Base-by-base conservation (phyloP, 2,329 filamentous ascomycete genomes). In the Verticillium nubilum region DNA sequence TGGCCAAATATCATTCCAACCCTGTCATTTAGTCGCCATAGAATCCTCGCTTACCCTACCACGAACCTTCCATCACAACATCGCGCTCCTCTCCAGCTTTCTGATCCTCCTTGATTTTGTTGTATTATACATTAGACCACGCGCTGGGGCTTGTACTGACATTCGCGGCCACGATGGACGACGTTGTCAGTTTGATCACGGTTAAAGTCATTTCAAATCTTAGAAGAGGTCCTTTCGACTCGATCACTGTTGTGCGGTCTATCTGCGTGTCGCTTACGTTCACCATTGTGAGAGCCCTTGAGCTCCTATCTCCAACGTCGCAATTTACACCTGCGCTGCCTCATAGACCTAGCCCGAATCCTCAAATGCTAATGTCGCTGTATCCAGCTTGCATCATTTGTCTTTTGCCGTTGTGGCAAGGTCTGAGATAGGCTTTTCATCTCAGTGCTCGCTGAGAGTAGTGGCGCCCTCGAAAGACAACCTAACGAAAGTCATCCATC, bases 391-490 rank as follows among this genome's bases (percentile, higher is more conserved):
- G 81, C 0, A 85, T 93, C 2, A 73, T 93, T n/a, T n/a, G 0
- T 86, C 86, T 0, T 76, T 82, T 19, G 80, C 77, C 2, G 94
- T 94, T 90, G 83, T 89, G 0, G 85, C 90, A 0, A 80, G 90
- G n/a, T 90, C 90, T 0, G 90, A 95, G 69, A 91, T 94, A 33
- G 89, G 90, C 0, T 92, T 92, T 71, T 94, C 52, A 91, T 95
- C 62, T 86, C 87, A 1, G 85, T 87, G 0, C 71, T 92, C 0
- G 88, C 88, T 0, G 80, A 90, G 66, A 79, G 75, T 53, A 75
- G 77, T 1, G 75, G 76, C 0, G 71, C 80, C 15, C 82, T 82
- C 42, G 58, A 60, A 0, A 57, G 60, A 12, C 75, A 0, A 19
- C 57, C 59, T 13, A 7, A 19, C 3, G 19, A 50, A 7, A 23